Evolutionary conservation across 768 basidiomycete species (phyloP), one percentile per base, ranked within the genome.

Genomic region (Neoboletus magnificus): DNA sequence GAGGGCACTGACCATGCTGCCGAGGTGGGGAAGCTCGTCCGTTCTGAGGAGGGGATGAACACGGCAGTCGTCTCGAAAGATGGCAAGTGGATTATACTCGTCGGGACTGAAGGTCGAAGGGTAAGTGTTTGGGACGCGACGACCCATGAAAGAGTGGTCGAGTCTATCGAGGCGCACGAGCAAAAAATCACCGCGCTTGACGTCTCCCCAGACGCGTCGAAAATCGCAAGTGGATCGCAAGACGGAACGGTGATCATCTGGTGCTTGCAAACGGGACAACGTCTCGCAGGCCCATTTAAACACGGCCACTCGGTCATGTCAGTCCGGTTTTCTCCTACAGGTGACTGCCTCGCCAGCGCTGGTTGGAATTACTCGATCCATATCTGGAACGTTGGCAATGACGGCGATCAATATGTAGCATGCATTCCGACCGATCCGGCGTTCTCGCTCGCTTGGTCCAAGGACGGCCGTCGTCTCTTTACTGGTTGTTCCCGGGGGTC

Each of bases 221-320:
- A 47, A 35, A 46, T 69, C 9, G 66, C 65, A 40, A 67, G 56
- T 50, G 66, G 64, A 11, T 63, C 64, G 15, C 52, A 13, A 3
- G 66, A 67, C 11, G 62, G 65, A 45, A 25, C 37, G 7, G 59
- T 69, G 16, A 39, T 59, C 23, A 16, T 69, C 22, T 67, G 66
- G 66, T 52, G 36, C 44, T 41, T 66, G 56, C 42, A 54, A 46
- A 64, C 67, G 0, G 62, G 57, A 0, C 11, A 46, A 9, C 56
- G 27, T n/a, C 39, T 67, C 2, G 52, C 56, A 0, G 62, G 58
- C 25, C 66, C 66, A 2, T 56, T 66, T 29, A 56, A 58, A n/a
- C 65, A 57, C 10, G 41, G 41, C 23, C 22, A 20, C 11, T 42
- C 41, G 0, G 22, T 67, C 20, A 48, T 27, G 43, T 64, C 62